Evolutionary conservation across 2,329 filamentous ascomycete species (phyloP).

Genomic region (Amauroascus verrucosus): DNA sequence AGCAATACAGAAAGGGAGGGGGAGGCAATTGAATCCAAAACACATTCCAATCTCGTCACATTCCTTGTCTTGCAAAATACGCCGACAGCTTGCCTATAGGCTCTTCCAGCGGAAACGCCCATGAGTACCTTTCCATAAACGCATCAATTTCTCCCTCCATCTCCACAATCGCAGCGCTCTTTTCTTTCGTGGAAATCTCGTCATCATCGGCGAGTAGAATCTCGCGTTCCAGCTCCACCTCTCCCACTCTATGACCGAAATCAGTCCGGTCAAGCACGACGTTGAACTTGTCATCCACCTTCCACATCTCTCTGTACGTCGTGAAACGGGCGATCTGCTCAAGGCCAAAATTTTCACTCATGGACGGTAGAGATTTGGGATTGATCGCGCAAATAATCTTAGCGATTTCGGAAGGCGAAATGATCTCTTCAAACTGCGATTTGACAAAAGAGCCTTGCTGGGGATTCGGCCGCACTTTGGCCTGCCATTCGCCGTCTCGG

Average conservation of each 20-base stretch:
- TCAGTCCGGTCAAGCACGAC: constrained; percentile 25
- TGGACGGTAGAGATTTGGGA: constrained; percentile 3
- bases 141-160: constrained; percentile 19
- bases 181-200: not conserved
- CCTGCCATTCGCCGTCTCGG: constrained; percentile 22
- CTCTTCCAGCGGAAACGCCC: constrained; percentile 19
- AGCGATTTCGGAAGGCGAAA: constrained; percentile 16
- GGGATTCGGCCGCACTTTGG: constrained; percentile 19
- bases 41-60: not conserved
- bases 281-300: constrained; percentile 22
- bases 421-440: constrained; percentile 23
- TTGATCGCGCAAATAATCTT: constrained; percentile 12
- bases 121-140: constrained; percentile 21
- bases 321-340: constrained; percentile 18
- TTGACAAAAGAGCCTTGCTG: constrained; percentile 16
- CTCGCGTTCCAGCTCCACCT: constrained; percentile 25
- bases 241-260: constrained; percentile 27
- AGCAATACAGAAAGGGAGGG: not conserved
- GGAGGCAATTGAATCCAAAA: too few species aligned
- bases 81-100: constrained; percentile 24
- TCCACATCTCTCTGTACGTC: constrained; percentile 22
- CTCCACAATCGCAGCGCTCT: constrained; percentile 3
- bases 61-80: constrained; percentile 18
- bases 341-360: constrained; percentile 18
- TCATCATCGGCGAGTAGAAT: constrained; percentile 12